Conservation (phyloP, 2,329 filamentous ascomycete species). For the Penicillium sp. region DNA sequence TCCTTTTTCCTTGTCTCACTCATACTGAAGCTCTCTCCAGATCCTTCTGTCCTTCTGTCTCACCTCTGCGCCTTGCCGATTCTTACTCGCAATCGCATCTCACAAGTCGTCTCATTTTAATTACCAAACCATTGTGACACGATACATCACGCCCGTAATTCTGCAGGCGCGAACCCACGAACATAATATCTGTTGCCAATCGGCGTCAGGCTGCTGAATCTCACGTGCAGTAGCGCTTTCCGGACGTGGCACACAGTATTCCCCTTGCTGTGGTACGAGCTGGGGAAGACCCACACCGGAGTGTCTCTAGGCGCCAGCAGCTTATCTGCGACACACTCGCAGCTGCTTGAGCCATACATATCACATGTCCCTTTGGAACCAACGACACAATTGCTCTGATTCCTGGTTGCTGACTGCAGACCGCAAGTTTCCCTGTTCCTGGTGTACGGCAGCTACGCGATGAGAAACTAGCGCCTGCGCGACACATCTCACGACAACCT, state of each 20-base stretch:
- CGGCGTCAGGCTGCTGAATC: not conserved
- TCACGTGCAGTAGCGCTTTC: slow-evolving; percentile 10
- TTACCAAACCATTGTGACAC: not conserved
- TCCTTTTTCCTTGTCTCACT: not conserved
- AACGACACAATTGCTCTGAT: not conserved
- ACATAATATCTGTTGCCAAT: not conserved
- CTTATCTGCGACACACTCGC: slow-evolving; percentile 1
- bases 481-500: not conserved
- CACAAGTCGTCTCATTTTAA: not conserved
- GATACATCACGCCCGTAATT: slow-evolving; percentile 1
- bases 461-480: slow-evolving; percentile 1
- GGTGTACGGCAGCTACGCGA: not conserved
- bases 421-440: not conserved
- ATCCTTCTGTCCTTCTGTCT: not conserved
- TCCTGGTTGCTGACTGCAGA: slow-evolving; percentile 2
- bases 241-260: slow-evolving; percentile 6
- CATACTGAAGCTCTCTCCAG: not conserved
- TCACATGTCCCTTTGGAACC: not conserved
- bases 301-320: slow-evolving; percentile 1
- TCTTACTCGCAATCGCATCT: not conserved
- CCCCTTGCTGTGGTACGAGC: slow-evolving; percentile 9
- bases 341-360: not conserved
- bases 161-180: slow-evolving; percentile 3
- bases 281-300: slow-evolving; percentile 9
- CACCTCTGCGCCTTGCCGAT: not conserved